These are phyloP conservation scores for Chlorella sp. DNA, from an alignment of 139 green algal species.

Conservation along the genomic window DNA sequence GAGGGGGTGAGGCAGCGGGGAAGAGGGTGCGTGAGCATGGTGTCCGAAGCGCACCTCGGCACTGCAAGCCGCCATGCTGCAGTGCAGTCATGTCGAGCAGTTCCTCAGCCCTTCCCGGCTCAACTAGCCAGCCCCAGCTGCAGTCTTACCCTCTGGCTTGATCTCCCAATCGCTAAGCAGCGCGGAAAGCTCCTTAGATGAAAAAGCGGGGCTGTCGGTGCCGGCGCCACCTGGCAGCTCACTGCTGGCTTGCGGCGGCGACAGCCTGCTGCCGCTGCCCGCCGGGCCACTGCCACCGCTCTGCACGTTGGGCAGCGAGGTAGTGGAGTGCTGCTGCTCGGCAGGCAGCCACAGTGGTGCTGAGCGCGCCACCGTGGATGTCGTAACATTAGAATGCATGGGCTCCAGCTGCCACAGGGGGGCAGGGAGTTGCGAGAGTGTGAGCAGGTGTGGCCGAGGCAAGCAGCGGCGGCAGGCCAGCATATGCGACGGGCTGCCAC, in stretches of 20 bases:
- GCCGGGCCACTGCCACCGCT: not conserved
- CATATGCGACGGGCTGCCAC: too few species aligned
- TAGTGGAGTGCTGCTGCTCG: too few species aligned
- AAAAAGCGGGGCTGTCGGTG: not conserved
- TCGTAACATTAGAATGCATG: not conserved
- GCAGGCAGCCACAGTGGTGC: not conserved
- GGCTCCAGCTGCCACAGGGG: not conserved
- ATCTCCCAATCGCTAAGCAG: constrained; percentile 38
- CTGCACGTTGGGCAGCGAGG: not conserved
- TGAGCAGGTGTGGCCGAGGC: too few species aligned
- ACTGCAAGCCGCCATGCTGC: too few species aligned
- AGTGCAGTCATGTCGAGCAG: too few species aligned
- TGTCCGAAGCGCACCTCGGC: too few species aligned
- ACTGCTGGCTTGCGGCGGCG: not conserved
- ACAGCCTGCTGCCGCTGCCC: not conserved
- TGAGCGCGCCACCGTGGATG: not conserved
- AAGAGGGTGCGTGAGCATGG: too few species aligned
- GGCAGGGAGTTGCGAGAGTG: too few species aligned
- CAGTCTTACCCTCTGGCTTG: constrained; percentile 11
- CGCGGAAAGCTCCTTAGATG: not conserved
- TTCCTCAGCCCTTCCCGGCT: too few species aligned
- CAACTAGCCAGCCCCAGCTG: too few species aligned
- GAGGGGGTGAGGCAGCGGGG: not conserved
- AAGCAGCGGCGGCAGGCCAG: too few species aligned
- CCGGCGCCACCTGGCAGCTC: not conserved